Evolutionary conservation across 1,284 basidiomycete genomes (phyloP), one percentile per base, ranked within the genome.

Genomic region (Rhodofomes roseus): DNA sequence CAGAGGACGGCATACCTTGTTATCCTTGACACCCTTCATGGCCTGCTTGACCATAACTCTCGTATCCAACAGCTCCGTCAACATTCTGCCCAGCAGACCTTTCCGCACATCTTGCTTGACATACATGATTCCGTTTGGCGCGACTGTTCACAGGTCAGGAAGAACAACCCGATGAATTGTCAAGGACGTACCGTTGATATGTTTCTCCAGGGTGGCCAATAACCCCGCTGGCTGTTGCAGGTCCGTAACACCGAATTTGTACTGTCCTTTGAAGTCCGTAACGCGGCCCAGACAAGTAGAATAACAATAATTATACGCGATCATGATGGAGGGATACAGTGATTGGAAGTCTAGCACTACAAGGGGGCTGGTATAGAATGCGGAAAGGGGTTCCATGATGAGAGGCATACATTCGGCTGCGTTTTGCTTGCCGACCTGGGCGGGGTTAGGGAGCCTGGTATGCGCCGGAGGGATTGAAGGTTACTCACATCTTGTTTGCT

Each of bases 291-390:
- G 79, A 73, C 95, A 98, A 3, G 96, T 98, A 40, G 95, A 96
- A 72, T 93, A 98, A 70, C 95, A 97, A 72, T 95, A 95, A 72
- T 98, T 98, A 77, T 98, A 96, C 6, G 95, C 96, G 66, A 99
- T 97, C 95, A 98, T 98, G 67, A 98, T 82, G 0, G 93, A 96
- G 0, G 97, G 96, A 71, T 99, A 98, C 31, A 99, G 81, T 2
- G 90, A 94, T 71, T 98, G 95, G 71, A 98, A 99, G 74, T 99
- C 97, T 56, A 99, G 81, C 7, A 96, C 95, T 23, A 96, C 77
- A 37, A 98, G 80, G 1, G 97, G 96, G 65, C 92, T 92, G 52
- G 86, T 92, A 75, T 98, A 99, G 70, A 95, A 96, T 4, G 92
- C 93, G 0, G 93, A 95, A 52, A 89, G 80, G 0, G 96, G 96